phyloP scores from a whole-genome alignment of 768 basidiomycete species.

The Tubosaeta sp. region DNA sequence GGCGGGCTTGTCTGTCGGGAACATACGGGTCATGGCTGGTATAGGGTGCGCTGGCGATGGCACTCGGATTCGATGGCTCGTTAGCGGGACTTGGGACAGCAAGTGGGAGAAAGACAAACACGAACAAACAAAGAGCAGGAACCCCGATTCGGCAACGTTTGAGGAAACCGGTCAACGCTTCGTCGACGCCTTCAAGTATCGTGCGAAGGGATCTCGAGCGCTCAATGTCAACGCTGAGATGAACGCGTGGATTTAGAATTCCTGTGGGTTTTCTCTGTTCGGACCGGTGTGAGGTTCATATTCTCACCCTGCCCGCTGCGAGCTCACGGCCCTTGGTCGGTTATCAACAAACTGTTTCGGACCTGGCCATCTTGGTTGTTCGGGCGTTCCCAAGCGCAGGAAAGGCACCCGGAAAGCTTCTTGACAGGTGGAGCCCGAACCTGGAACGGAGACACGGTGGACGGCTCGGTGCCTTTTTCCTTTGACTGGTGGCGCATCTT shows the following conservation, averaged over 20 bases:
- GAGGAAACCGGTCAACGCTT: no score
- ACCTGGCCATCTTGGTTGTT: conserved; percentile 8
- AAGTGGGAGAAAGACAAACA: conserved; percentile 17
- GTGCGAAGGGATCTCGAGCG: conserved; percentile 18
- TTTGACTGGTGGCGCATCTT: conserved; percentile 7
- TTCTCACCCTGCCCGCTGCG: conserved; percentile 8
- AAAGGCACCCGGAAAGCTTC: conserved; percentile 3
- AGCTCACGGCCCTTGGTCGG: neutral
- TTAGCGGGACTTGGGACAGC: neutral
- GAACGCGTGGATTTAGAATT: conserved; percentile 12
- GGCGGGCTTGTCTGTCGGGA: neutral
- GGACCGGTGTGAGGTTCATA: conserved; percentile 5
- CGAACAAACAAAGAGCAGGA: conserved; percentile 17
- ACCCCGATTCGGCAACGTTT: conserved; percentile 2
- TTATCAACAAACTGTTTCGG: neutral
- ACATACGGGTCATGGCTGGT: conserved; percentile 53
- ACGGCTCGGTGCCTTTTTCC: conserved; percentile 7
- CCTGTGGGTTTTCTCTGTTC: neutral
- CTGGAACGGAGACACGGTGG: conserved; percentile 6
- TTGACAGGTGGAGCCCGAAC: conserved; percentile 10
- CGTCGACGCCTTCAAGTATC: neutral
- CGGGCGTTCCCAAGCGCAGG: conserved; percentile 5
- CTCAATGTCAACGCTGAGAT: neutral
- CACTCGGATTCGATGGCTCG: conserved; percentile 9
- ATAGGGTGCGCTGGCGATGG: neutral